These are phyloP conservation scores for Bruguiera parviflora DNA, from an alignment of 345 rosid genomes.

Conservation along the genomic window DNA sequence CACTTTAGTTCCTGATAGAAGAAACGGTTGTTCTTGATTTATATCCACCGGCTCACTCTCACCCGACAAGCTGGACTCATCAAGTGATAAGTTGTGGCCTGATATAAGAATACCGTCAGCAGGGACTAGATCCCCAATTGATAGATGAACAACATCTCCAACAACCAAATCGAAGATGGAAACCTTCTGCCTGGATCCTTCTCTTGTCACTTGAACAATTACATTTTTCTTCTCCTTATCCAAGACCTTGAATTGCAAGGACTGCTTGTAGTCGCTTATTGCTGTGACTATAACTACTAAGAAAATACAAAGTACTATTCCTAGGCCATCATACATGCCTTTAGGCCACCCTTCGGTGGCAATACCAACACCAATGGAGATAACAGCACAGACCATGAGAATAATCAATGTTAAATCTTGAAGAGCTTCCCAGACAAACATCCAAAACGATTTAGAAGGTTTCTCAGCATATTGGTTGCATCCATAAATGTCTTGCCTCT, in stretches of 20 bases:
- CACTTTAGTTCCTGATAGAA: slow-evolving; percentile 84
- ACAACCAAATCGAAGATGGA: slow-evolving; percentile 77
- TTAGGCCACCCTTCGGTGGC: slow-evolving; percentile 88
- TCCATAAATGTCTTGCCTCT: slow-evolving; percentile 55
- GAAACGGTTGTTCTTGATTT: slow-evolving; percentile 53
- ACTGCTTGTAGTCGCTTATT: slow-evolving; percentile 81
- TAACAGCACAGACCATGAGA: slow-evolving; percentile 74
- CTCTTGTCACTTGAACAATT: slow-evolving; percentile 71
- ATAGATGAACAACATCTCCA: slow-evolving; percentile 82
- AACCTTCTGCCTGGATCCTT: slow-evolving; percentile 61
- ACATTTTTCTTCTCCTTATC: slow-evolving; percentile 90
- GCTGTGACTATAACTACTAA: slow-evolving; percentile 87
- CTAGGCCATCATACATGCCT: slow-evolving; percentile 85
- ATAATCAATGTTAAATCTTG: slow-evolving; percentile 81
- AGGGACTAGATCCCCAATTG: slow-evolving; percentile 75
- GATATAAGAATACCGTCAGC: slow-evolving; percentile 77
- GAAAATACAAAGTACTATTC: slow-evolving; percentile 74
- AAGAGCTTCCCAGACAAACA: slow-evolving; percentile 92
- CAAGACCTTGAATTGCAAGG: slow-evolving; percentile 85
- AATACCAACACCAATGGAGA: slow-evolving; percentile 87
- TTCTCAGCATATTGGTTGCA: slow-evolving; percentile 54
- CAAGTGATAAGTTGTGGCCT: slow-evolving; percentile 68
- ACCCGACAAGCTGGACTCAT: slow-evolving; percentile 82
- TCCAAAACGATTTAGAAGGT: slow-evolving; percentile 45
- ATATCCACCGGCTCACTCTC: slow-evolving; percentile 77